Conservation (phyloP, 23 red algal species). For the Chondrus crispus region DNA sequence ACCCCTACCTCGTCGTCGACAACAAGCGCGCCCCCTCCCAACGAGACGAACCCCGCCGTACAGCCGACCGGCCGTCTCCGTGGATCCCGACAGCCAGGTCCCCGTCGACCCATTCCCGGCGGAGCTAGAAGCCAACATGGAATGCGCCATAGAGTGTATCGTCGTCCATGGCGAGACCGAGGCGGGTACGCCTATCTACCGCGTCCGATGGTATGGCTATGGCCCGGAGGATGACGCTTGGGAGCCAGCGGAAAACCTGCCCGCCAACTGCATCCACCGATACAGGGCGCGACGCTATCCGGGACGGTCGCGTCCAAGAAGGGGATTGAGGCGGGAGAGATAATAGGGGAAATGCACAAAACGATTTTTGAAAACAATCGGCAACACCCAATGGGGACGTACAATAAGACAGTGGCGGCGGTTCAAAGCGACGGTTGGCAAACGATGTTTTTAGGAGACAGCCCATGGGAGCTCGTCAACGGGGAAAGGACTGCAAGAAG, state of each 20-base stretch:
- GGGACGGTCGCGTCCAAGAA: too few species aligned
- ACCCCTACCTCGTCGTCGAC: background rate
- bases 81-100: background rate
- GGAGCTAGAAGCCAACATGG: background rate
- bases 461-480: too few species aligned
- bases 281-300: background rate
- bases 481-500: too few species aligned
- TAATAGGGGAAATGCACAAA: too few species aligned
- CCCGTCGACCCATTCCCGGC: background rate
- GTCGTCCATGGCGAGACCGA: background rate
- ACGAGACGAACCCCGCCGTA: background rate
- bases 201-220: conserved; percentile 24
- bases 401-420: too few species aligned
- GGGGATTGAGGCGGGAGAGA: too few species aligned
- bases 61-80: background rate
- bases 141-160: background rate
- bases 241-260: background rate
- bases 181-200: background rate
- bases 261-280: background rate
- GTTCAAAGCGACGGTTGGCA: too few species aligned
- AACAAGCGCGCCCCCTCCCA: background rate
- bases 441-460: too few species aligned
- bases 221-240: conserved; percentile 19
- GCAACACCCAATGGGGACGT: too few species aligned
- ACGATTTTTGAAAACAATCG: too few species aligned